phyloP scores from a whole-genome alignment of 2,329 filamentous ascomycete genomes.

The Penicillium sp. region DNA sequence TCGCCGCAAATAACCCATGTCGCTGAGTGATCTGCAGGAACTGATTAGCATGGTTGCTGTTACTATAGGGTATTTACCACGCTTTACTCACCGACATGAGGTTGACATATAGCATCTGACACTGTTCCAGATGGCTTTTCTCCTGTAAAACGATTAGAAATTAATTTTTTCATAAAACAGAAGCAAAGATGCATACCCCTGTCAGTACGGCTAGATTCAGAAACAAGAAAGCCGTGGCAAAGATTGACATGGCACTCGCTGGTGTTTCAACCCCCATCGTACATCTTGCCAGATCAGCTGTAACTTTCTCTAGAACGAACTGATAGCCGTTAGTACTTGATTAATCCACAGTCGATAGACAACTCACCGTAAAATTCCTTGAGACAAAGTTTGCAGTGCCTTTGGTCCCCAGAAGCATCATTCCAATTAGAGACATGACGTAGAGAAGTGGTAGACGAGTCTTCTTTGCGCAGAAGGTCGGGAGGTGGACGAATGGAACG shows the following conservation, averaged over 20 bases:
- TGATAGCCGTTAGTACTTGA: slow-evolving; percentile 14
- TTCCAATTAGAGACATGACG: slow-evolving; percentile 54
- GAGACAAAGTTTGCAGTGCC: slow-evolving; percentile 52
- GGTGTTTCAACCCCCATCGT: slow-evolving; percentile 41
- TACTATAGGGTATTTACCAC: too few species aligned
- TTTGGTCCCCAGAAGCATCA: slow-evolving; percentile 53
- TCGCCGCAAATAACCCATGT: slow-evolving; percentile 51
- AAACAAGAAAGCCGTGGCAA: slow-evolving; percentile 50
- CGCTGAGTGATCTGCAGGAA: slow-evolving; percentile 43
- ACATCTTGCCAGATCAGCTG: slow-evolving; percentile 44
- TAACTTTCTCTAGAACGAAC: slow-evolving; percentile 40
- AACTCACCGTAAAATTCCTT: slow-evolving; percentile 43
- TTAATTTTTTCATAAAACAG: neutral
- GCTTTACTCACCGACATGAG: slow-evolving; percentile 41
- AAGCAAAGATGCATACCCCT: slow-evolving; percentile 29
- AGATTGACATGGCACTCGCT: slow-evolving; percentile 46
- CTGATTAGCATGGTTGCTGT: slow-evolving; percentile 2
- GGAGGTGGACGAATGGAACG: slow-evolving; percentile 54
- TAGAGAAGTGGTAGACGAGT: slow-evolving; percentile 49
- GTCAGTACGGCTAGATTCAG: slow-evolving; percentile 51
- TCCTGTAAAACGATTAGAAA: slow-evolving; percentile 30
- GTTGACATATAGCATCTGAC: slow-evolving; percentile 52
- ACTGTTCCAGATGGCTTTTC: slow-evolving; percentile 46
- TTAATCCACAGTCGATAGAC: neutral
- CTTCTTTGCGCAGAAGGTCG: slow-evolving; percentile 52